Evolutionary conservation across 768 basidiomycete species (phyloP).

Genomic region (Tremella yokohamensis): DNA sequence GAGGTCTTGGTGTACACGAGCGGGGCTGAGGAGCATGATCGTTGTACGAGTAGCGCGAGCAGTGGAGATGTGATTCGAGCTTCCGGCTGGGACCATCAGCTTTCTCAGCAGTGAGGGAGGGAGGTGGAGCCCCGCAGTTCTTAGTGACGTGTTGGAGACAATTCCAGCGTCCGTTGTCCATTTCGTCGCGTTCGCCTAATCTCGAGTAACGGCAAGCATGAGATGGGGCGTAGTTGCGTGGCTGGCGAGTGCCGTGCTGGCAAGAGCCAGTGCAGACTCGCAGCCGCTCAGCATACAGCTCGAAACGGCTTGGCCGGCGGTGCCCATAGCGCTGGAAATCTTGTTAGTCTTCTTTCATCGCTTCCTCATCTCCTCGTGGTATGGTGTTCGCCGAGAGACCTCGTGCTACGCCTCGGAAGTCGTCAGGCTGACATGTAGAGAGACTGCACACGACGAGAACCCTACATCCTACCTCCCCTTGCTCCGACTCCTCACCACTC

Average conservation of each 20-base stretch:
- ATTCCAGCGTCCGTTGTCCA: no score
- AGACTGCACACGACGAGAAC: slow-evolving; percentile 72
- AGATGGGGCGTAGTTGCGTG: slow-evolving; percentile 4
- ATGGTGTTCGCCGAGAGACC: background rate
- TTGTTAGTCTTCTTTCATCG: slow-evolving; percentile 55
- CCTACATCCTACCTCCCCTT: slow-evolving; percentile 71
- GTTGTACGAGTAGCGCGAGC: background rate
- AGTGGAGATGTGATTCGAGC: no score
- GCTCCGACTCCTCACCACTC: slow-evolving; percentile 62
- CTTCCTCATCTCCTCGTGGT: background rate
- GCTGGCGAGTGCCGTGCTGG: slow-evolving; percentile 6
- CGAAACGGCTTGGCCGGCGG: slow-evolving; percentile 65
- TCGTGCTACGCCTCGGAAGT: background rate
- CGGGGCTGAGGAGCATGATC: slow-evolving; percentile 1
- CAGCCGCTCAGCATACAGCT: slow-evolving; percentile 63
- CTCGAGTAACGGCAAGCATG: slow-evolving; percentile 1
- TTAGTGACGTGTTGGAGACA: no score
- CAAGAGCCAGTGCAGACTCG: slow-evolving; percentile 10
- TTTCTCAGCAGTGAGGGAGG: no score
- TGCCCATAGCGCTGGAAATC: slow-evolving; percentile 63
- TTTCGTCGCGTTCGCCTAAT: no score
- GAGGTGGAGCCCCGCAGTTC: no score
- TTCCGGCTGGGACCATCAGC: no score
- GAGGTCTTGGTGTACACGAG: slow-evolving; percentile 6
- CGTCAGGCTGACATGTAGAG: slow-evolving; percentile 57